Percentiles rank a stretch among this genome's conserved stretches.
These are phyloP conservation scores for Fragaria iinumae DNA, from an alignment of 306 rosid species.

Conservation along the genomic window DNA sequence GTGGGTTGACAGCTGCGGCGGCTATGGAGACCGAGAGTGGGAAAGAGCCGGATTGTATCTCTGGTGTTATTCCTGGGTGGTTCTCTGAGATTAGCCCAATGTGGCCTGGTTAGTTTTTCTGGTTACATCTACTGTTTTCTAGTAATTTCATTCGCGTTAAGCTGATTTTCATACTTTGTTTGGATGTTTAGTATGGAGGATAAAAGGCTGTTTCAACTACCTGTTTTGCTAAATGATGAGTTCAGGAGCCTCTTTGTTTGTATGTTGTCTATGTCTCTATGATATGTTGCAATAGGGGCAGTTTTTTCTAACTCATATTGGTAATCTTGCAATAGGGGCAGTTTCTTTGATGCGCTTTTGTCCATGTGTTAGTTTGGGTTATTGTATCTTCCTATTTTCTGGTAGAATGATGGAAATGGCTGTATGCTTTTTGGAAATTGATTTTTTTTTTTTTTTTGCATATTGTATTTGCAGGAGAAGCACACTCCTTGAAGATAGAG, in stretches of 20 bases:
- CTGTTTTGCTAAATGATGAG: neutral
- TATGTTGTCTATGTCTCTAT: too few species aligned
- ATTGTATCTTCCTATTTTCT: neutral
- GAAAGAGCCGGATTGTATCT: constrained; percentile 39
- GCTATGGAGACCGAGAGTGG: constrained; percentile 40
- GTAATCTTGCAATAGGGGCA: too few species aligned
- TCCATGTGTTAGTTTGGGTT: neutral
- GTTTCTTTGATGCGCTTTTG: neutral
- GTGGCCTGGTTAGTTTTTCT: constrained; percentile 89
- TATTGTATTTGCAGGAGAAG: constrained; percentile 65
- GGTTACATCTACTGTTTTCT: neutral
- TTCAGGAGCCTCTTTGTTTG: neutral
- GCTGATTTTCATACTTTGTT: neutral
- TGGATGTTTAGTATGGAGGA: neutral
- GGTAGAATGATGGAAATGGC: neutral
- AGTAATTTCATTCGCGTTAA: neutral
- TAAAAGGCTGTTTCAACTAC: too few species aligned
- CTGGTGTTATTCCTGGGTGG: constrained; percentile 91
- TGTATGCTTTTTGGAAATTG: neutral
- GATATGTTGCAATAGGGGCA: too few species aligned
- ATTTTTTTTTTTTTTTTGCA: too few species aligned
- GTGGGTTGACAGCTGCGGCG: constrained; percentile 37
- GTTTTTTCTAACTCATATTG: too few species aligned
- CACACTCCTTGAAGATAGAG: constrained; percentile 96
- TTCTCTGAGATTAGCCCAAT: constrained; percentile 97